These are phyloP conservation scores for Mangifera indica DNA, from an alignment of 345 rosid genomes.

Conservation along the genomic window DNA sequence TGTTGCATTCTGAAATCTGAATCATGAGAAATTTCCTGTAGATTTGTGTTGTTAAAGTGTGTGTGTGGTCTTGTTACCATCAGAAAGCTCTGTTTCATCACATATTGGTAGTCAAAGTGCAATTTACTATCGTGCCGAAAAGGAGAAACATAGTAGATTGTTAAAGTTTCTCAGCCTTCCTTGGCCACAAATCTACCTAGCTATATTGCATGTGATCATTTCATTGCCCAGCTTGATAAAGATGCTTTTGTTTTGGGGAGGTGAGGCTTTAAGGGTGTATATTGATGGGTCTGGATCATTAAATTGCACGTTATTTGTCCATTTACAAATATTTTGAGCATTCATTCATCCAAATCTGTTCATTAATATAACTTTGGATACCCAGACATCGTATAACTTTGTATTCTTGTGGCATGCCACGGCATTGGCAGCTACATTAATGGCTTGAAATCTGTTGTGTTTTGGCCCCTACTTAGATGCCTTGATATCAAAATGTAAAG, in stretches of 20 bases:
- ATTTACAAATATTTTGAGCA: background rate
- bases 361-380: conserved; percentile 36
- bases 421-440: conserved; percentile 17
- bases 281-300: conserved; percentile 22
- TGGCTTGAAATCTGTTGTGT: conserved; percentile 25
- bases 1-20: background rate
- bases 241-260: too few relatives aligned
- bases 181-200: background rate
- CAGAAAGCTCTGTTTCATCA: too few relatives aligned
- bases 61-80: too few relatives aligned
- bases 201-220: too few relatives aligned
- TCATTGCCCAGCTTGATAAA: too few relatives aligned
- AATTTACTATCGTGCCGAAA: background rate
- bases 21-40: too few relatives aligned
- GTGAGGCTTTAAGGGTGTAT: background rate
- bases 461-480: conserved; percentile 36
- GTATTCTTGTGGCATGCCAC: conserved; percentile 38
- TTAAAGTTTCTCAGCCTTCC: conserved; percentile 7
- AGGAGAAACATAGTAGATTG: background rate
- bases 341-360: conserved; percentile 2
- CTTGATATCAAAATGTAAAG: conserved; percentile 20
- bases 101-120: background rate
- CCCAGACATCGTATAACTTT: conserved; percentile 30
- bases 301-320: conserved; percentile 3
- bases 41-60: too few relatives aligned